Evolutionary conservation across 352 stramenopile genomes (phyloP), one percentile per base, ranked within the genome.

Genomic region (Globisporangium echinulatum): DNA sequence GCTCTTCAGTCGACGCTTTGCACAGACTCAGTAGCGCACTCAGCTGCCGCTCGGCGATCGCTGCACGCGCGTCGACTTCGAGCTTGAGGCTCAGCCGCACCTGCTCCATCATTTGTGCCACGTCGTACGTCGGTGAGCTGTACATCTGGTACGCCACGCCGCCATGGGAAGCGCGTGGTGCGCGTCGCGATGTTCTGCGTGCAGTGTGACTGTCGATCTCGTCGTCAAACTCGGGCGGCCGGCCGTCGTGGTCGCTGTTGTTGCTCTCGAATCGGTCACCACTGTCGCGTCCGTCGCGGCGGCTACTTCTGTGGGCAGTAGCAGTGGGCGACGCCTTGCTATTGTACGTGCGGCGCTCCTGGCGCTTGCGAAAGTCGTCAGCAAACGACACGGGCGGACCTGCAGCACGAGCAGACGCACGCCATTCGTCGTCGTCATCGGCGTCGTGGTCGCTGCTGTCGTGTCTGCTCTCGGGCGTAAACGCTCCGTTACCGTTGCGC

Each of bases 91-190:
- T 94, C 19, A 90, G 62, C 5, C 82, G 79, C 15, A 94, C 72
- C 61, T 90, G 82, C 63, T 94, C 84, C 78, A 92, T 94, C 82
- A 94, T 89, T 52, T 88, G 79, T 17, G 82, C 76, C 40, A 92
- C 66, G 62, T 94, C 77, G 67, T 92, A 92, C 36, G 76, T 82
- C 51, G 75, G 81, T n/a, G 77, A 88, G 19, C 59, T 65, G 54
- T 83, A 90, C 74, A 85, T 78, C 15, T 87, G 75, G 52, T 69
- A 68, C 49, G 62, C 19, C 49, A 63, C 37, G 50, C 65, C 25
- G 13, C 9, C 42, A 14, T 33, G 3, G 2, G 59, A 37, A 48
- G 15, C 8, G 5, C 46, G n/a, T 7, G 14, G 46, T 36, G 46
- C 46, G 5, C 15, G 17, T 9, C 9, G 17, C 52, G 37, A 7